Conservation (phyloP, 2,329 filamentous ascomycete species). For the Penicillium griseofulvum region DNA sequence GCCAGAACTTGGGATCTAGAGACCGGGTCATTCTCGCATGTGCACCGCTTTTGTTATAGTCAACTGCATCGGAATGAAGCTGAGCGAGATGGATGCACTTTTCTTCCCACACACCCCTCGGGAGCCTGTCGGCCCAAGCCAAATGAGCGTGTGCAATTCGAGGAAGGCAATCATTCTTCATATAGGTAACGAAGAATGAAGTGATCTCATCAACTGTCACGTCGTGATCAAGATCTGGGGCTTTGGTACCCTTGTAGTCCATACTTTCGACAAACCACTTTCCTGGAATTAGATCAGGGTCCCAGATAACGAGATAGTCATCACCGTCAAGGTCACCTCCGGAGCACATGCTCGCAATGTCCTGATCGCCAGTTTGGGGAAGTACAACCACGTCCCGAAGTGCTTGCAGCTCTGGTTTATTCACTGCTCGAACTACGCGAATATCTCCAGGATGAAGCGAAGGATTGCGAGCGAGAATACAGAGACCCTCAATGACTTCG, state of each 20-base stretch:
- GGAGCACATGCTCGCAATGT: slow-evolving; percentile 90
- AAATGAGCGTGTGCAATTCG: slow-evolving; percentile 80
- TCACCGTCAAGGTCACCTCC: slow-evolving; percentile 95
- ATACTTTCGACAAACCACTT: slow-evolving; percentile 74
- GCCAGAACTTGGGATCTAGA: slow-evolving; percentile 65
- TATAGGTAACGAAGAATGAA: slow-evolving; percentile 84
- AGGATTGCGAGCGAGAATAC: slow-evolving; percentile 85
- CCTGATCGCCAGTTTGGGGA: slow-evolving; percentile 75
- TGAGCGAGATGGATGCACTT: slow-evolving; percentile 73
- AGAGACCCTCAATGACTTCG: slow-evolving; percentile 69
- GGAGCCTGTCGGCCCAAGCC: slow-evolving; percentile 66
- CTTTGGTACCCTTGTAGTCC: slow-evolving; percentile 64
- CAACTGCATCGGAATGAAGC: slow-evolving; percentile 86
- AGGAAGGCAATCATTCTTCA: slow-evolving; percentile 83
- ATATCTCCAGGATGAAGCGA: slow-evolving; percentile 92
- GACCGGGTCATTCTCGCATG: slow-evolving; percentile 65
- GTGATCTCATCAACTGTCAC: slow-evolving; percentile 73
- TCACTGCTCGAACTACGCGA: slow-evolving; percentile 78
- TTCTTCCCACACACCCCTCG: slow-evolving; percentile 62
- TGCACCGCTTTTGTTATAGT: slow-evolving; percentile 87
- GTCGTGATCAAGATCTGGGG: slow-evolving; percentile 56
- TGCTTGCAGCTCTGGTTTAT: slow-evolving; percentile 69
- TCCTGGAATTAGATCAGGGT: slow-evolving; percentile 66
- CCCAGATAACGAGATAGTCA: slow-evolving; percentile 94
- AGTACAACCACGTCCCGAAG: slow-evolving; percentile 85